Evolutionary conservation across 2,329 filamentous ascomycete species (phyloP), one percentile per base, ranked within the genome.

Genomic region (Aureobasidium sp.): DNA sequence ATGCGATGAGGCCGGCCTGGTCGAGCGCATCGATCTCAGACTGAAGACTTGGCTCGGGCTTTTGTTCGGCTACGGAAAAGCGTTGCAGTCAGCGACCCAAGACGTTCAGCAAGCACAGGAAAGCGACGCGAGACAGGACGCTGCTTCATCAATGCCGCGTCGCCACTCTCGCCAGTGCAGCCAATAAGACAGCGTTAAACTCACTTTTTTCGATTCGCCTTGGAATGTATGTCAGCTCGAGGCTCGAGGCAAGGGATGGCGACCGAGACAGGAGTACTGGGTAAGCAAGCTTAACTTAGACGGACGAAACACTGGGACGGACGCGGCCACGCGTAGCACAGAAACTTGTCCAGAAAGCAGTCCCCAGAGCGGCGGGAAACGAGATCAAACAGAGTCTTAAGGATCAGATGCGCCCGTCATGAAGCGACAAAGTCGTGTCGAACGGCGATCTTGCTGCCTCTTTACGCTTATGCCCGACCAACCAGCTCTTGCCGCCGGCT

Each of bases 301-400:
- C 5, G 11, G 52, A 41, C 36, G 49, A 52, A 16, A 39, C 49
- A 30, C 50, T 30, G 50, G 13, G 25, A n/a, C 36, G 9, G 36
- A 30, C 49, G 49, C 49, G 36, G 49, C 34, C 49, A 54, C 50
- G 50, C 25, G 50, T 54, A 54, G 50, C 29, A 54, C 50, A 54
- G 37, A 42, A 27, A 32, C 49, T 53, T 36, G 49, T 37, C 49
- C 49, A 29, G 9, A 39, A n/a, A 39, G 47, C 47, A 49, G 11
- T 30, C 47, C 15, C 47, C 16, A 15, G n/a, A 30, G 32, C 25
- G 16, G 16, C 16, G 29, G 8, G 49, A 29, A 36, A 32, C 25
- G 53, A 57, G 53, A 55, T 44, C 39, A 34, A n/a, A n/a, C 42
- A 58, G n/a, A 58, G 30, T 58, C 54, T 58, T 58, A 58, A 59